Percentiles rank a stretch among this genome's conserved stretches.
Evolutionary conservation across 1,139 yeast species (phyloP).

Genomic region (Candida dubliniensis): DNA sequence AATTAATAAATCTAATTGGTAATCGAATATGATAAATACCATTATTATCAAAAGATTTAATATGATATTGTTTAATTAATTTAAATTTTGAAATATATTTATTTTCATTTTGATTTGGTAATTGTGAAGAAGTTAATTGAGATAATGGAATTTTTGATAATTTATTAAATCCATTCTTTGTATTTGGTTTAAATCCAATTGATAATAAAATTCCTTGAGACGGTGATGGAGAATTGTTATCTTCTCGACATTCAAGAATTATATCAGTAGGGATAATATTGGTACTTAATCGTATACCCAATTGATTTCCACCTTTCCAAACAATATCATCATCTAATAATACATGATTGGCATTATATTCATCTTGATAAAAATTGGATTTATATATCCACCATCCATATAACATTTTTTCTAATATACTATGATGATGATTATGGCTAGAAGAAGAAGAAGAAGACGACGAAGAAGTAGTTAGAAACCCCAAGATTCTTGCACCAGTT

Average conservation of each 20-base stretch:
- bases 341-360: constrained; percentile 42
- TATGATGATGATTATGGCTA: background rate
- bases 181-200: constrained; percentile 33
- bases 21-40: constrained; percentile 30
- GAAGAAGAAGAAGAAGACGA: background rate
- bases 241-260: constrained; percentile 21
- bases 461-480: constrained; percentile 34
- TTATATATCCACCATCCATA: constrained; percentile 46
- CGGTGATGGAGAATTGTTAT: too few relatives aligned
- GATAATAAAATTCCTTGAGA: constrained; percentile 15
- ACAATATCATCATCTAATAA: constrained; percentile 34
- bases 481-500: constrained; percentile 42
- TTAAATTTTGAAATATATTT: constrained; percentile 28
- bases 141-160: constrained; percentile 1
- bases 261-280: constrained; percentile 40
- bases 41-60: constrained; percentile 6
- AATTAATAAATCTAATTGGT: constrained; percentile 37
- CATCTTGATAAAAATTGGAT: constrained; percentile 18
- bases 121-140: background rate
- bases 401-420: constrained; percentile 28
- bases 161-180: constrained; percentile 9
- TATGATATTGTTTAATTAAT: constrained; percentile 29
- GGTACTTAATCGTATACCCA: constrained; percentile 38
- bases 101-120: constrained; percentile 13
- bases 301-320: constrained; percentile 39